phyloP scores from a whole-genome alignment of 208 protist genomes.

The Balamuthia mandrillaris region DNA sequence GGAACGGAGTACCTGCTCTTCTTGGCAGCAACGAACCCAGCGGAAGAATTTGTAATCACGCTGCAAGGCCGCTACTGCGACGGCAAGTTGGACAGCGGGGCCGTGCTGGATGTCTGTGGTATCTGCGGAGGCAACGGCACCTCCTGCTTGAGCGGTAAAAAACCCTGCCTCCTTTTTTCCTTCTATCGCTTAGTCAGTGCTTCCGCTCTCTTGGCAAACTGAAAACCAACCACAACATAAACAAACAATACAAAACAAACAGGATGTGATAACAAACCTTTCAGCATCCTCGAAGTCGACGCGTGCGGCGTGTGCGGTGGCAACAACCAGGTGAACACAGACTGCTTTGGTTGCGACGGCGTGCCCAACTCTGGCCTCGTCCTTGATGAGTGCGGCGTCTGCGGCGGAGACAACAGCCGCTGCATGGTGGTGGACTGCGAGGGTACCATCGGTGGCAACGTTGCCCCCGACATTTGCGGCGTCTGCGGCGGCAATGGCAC shows the following conservation, averaged over 20 bases:
- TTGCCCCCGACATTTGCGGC: neutral
- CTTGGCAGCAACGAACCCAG: too few species aligned
- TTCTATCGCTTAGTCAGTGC: too few species aligned
- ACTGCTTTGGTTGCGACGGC: neutral
- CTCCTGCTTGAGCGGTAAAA: neutral
- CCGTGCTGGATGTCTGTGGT: neutral
- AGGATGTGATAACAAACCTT: neutral
- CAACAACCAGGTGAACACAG: conserved; percentile 26
- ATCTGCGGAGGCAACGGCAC: neutral
- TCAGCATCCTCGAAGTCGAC: neutral
- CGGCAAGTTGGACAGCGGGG: neutral
- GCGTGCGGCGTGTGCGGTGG: neutral
- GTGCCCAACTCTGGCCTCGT: neutral
- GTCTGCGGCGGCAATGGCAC: conserved; percentile 37
- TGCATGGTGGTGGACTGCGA: conserved; percentile 14
- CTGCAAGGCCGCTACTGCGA: neutral
- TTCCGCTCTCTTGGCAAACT: too few species aligned
- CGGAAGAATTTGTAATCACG: too few species aligned
- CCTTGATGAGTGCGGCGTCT: neutral
- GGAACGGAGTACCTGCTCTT: too few species aligned
- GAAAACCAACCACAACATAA: too few species aligned
- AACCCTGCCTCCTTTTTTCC: too few species aligned
- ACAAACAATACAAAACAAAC: too few species aligned
- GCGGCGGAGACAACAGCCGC: neutral
- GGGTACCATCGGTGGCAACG: neutral